Base-by-base conservation (phyloP, 2,329 filamentous ascomycete species). In the Zymoseptoria pseudotritici region DNA sequence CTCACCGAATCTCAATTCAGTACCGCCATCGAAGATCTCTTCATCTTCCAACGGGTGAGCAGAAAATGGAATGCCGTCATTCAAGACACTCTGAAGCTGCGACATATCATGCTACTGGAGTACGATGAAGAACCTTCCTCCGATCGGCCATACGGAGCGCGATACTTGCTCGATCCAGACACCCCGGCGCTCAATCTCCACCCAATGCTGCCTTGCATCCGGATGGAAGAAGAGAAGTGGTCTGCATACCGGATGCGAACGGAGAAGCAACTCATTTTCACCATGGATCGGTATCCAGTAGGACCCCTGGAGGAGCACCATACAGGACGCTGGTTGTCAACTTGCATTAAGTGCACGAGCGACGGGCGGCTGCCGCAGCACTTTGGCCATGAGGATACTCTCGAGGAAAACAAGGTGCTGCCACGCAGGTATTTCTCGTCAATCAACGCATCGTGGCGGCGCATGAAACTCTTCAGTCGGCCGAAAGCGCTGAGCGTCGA, bases 1-100 rank as follows among this genome's bases (percentile, higher is more conserved):
- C 53, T 49, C 26, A 19, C 3, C n/a, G 46, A 22, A 21, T 42
- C 51, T 11, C 19, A 55, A 19, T 58, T 36, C 36, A 29, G 20
- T 22, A 26, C 46, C 26, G 57, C 51, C 36, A 26, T 58, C 31
- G 52, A 58, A 52, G 57, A 58, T 36, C 57, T 58, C 21, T 58
- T 58, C 49, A 36, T 58, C 9, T 21, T 49, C 22, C 36, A 58
- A 22, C 57, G 57, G n/a, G 57, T 58, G 4, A 50, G 57, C 51
- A 49, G 24, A 13, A 21, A 24, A 17, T 58, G 52, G 52, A 50
- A 55, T n/a, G 22, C 20, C 10, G 36, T 51, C 5, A 50, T 58
- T 21, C 20, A 49, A n/a, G 51, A 52, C 2, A 54, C 57, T 2
- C 13, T 49, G 36, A 22, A 21, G 17, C 29, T 58, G 19, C 52